Evolutionary conservation across 2,329 filamentous ascomycete species (phyloP).

Genomic region (Aureobasidium musti): DNA sequence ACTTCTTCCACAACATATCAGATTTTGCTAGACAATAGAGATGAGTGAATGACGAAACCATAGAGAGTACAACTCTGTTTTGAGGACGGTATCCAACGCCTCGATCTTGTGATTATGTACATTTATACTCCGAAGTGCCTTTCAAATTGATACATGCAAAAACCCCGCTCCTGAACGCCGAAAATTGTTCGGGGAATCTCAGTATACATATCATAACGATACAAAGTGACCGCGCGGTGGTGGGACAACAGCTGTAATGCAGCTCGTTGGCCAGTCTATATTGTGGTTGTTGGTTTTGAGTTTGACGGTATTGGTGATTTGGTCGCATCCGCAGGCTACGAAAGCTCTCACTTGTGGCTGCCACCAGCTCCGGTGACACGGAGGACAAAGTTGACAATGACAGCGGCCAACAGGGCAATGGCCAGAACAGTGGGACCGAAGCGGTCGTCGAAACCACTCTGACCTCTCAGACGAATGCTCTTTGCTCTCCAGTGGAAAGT

Average conservation of each 20-base stretch:
- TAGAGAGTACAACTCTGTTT: background rate
- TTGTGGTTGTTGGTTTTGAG: background rate
- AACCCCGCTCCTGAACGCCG: conserved; percentile 7
- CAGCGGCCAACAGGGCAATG: conserved; percentile 79
- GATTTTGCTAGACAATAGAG: conserved; percentile 10
- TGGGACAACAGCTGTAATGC: background rate
- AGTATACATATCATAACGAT: conserved; percentile 12
- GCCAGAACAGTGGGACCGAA: conserved; percentile 91
- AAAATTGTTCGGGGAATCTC: conserved; percentile 17
- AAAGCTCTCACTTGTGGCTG: conserved; percentile 32
- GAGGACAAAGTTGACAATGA: conserved; percentile 95
- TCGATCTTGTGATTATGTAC: conserved; percentile 21
- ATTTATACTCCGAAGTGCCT: conserved; percentile 18
- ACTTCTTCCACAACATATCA: background rate
- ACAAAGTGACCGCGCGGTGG: conserved; percentile 9
- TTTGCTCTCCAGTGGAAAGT: conserved; percentile 98
- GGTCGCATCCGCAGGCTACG: background rate
- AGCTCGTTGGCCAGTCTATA: conserved; percentile 8
- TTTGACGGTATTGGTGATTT: background rate
- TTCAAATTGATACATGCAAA: conserved; percentile 15
- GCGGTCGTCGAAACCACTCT: conserved; percentile 94
- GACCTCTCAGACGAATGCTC: conserved; percentile 85
- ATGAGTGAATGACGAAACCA: conserved; percentile 4
- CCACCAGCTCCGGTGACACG: conserved; percentile 55
- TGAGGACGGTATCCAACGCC: conserved; percentile 7